Conservation (phyloP, 768 basidiomycete species). For the Cantharellus anzutake region DNA sequence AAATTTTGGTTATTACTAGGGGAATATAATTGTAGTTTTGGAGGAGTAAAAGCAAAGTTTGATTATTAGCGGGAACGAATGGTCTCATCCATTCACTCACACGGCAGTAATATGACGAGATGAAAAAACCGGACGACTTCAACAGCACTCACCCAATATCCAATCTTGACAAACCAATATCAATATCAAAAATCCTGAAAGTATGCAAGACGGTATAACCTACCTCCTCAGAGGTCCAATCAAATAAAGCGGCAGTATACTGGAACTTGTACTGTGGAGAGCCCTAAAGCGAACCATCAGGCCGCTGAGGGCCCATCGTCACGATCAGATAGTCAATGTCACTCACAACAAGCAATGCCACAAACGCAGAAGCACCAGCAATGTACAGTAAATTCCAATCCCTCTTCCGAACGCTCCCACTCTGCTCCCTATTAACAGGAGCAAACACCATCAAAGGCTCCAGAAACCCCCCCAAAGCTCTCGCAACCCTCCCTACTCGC, state of each 20-base stretch:
- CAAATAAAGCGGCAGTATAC: background rate
- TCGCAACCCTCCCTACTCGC: no score
- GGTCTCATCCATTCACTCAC: background rate
- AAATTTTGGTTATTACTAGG: background rate
- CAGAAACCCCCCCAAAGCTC: no score
- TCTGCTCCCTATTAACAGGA: no score
- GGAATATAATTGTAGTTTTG: background rate
- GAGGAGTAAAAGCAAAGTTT: background rate
- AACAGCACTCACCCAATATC: background rate
- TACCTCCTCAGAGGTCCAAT: background rate
- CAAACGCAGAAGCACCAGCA: background rate
- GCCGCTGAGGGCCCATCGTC: background rate
- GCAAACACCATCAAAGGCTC: no score
- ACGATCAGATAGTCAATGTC: background rate
- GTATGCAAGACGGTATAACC: background rate
- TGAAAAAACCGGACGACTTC: background rate
- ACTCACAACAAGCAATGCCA: background rate
- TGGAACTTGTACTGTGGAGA: background rate
- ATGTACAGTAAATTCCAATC: background rate
- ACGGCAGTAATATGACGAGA: background rate
- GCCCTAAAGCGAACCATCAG: background rate
- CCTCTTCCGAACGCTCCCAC: background rate
- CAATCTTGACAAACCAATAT: background rate
- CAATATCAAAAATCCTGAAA: background rate
- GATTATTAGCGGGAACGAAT: background rate